Conservation (phyloP, 768 basidiomycete genomes). For the Plicaturopsis crispa region DNA sequence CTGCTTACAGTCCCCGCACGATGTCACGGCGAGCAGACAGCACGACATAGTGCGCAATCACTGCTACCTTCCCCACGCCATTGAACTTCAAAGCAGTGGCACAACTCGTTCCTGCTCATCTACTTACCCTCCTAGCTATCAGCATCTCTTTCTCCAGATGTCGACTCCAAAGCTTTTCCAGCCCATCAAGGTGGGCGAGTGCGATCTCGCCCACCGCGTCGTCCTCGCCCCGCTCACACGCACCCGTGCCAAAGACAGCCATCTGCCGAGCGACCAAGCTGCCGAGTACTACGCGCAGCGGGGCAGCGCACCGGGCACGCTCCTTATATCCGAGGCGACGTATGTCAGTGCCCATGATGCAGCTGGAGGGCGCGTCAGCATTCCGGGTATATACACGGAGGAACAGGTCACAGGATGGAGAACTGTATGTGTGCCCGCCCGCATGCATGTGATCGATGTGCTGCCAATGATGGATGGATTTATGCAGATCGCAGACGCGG, state of each 20-base stretch:
- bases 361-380: slow-evolving; percentile 22
- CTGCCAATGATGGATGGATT: neutral
- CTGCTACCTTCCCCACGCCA: too few species aligned
- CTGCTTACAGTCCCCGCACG: too few species aligned
- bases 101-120: too few species aligned
- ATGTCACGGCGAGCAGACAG: too few species aligned
- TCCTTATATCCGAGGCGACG: slow-evolving; percentile 42
- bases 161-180: slow-evolving; percentile 16
- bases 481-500: slow-evolving; percentile 26
- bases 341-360: slow-evolving; percentile 23
- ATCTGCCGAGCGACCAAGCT: slow-evolving; percentile 21
- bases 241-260: slow-evolving; percentile 16
- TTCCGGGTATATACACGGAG: slow-evolving; percentile 41
- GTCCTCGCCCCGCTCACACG: slow-evolving; percentile 30
- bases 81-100: too few species aligned
- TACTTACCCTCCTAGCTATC: too few species aligned
- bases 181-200: slow-evolving; percentile 20
- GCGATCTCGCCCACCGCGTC: slow-evolving; percentile 23
- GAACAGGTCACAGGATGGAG: slow-evolving; percentile 50
- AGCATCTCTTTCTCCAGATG: neutral
- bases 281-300: slow-evolving; percentile 31
- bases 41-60: too few species aligned
- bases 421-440: slow-evolving; percentile 26
- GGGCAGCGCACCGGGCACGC: slow-evolving; percentile 26
- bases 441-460: neutral